These are phyloP conservation scores for Eimeria maxima DNA, from an alignment of 169 alveolate genomes.

Conservation along the genomic window DNA sequence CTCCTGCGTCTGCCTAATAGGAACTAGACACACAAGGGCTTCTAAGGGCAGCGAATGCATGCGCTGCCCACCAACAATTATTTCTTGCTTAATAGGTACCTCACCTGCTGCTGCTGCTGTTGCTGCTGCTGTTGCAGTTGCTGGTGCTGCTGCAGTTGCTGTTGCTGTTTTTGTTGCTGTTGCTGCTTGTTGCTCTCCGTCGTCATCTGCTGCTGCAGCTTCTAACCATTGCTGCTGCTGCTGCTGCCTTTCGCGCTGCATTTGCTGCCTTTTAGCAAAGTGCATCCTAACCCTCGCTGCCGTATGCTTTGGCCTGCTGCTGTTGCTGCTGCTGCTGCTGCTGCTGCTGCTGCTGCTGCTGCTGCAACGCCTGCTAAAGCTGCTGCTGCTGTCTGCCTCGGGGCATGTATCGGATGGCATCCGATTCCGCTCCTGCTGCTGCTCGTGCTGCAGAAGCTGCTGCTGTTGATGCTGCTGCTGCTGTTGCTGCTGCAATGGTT, in stretches of 20 bases:
- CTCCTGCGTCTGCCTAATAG: not conserved
- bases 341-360: no score
- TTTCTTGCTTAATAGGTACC: not conserved
- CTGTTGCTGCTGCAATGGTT: no score
- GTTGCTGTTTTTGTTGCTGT: slow-evolving; percentile 2
- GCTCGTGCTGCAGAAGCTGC: no score
- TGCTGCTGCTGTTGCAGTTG: not conserved
- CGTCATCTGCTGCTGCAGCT: no score
- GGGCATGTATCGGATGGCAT: no score
- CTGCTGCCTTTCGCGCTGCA: no score
- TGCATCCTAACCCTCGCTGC: not conserved
- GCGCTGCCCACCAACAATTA: not conserved
- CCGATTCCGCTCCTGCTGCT: no score
- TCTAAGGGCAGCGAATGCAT: not conserved
- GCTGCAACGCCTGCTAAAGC: no score
- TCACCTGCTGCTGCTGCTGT: not conserved
- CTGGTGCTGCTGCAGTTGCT: not conserved
- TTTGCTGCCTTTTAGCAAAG: not conserved
- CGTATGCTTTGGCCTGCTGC: not conserved
- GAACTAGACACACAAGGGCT: not conserved
- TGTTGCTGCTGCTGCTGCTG: no score
- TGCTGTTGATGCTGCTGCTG: no score
- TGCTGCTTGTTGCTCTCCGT: not conserved
- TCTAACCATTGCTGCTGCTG: no score
- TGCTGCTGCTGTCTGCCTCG: no score